Conservation (phyloP, 306 rosid genomes). For the Lathyrus sativus region DNA sequence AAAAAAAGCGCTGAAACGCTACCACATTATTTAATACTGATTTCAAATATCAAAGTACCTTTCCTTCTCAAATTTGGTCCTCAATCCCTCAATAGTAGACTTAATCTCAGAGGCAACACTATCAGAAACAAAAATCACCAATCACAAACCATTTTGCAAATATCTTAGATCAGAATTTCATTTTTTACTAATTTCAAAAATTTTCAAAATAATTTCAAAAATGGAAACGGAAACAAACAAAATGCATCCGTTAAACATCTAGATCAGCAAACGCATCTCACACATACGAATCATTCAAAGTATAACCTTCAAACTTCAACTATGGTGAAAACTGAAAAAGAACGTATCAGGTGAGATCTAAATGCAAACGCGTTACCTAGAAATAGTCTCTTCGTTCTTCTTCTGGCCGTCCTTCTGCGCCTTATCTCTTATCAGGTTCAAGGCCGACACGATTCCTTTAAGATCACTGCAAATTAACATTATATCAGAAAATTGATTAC, state of each 20-base stretch:
- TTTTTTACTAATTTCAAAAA: background rate
- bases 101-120: conserved; percentile 85
- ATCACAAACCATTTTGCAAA: conserved; percentile 26
- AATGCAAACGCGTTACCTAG: conserved; percentile 56
- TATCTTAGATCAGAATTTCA: background rate
- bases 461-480: conserved; percentile 60
- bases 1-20: conserved; percentile 6
- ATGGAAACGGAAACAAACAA: conserved; percentile 18
- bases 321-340: background rate
- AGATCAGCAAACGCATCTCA: conserved; percentile 1
- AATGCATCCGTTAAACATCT: background rate
- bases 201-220: background rate
- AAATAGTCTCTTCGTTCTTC: conserved; percentile 94
- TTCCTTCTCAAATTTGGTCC: conserved; percentile 86
- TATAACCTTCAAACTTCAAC: background rate
- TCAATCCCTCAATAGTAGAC: conserved; percentile 67
- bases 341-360: conserved; percentile 24
- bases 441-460: conserved; percentile 80
- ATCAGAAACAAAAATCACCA: conserved; percentile 37
- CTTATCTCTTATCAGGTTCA: conserved; percentile 77
- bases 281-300: conserved; percentile 20
- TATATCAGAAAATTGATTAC: background rate
- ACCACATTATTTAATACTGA: background rate
- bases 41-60: conserved; percentile 52
- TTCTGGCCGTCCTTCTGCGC: conserved; percentile 90